Base-by-base conservation (phyloP, 495 filamentous ascomycete species). In the Hypoxylon intermedium region DNA sequence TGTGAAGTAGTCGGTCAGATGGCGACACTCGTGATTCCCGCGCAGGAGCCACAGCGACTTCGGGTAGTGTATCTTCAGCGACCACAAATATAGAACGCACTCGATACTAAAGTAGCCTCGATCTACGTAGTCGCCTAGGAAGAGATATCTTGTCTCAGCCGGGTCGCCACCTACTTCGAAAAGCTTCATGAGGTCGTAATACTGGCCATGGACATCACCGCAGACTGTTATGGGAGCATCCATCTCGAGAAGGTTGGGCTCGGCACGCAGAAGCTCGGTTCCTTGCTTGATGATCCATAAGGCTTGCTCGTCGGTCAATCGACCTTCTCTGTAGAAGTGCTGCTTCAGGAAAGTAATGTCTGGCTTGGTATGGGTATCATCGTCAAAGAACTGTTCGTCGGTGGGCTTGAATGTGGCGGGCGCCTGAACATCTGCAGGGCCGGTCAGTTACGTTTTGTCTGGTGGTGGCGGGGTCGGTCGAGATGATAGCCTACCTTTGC, bases 141-240 rank as follows among this genome's bases (percentile, higher is more conserved):
- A 98, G 31, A 98, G 84, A 77, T 98, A 98, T 63, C 94, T 77
- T 20, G 94, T 98, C 70, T 97, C 94, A 37, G 93, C 87, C 20
- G 94, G 94, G 71, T 98, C 95, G 55, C 94, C 94, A 61, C 94
- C 94, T 44, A 98, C 94, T 74, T 98, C 94, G 74, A 98, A 98
- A 18, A 98, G 83, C 80, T 98, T 98, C 94, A 98, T 98, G 73
- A 98, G 75, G 77, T 98, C 94, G 69, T 96, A 98, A 75, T 97
- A 98, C 77, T 98, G 94, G 52, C 94, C 94, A 75, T 98, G 94
- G 48, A 98, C 92, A 70, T 98, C 94, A 68, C 94, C 94, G 70
- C 94, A 98, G 30, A 98, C 94, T n/a, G 94, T 98, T 72, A 98
- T 98, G 21, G 94, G 94, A 24, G 94, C 94, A 78, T 98, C 94